phyloP scores from a whole-genome alignment of 1,284 basidiomycete genomes.

The Cutaneotrichosporon curvatum region DNA sequence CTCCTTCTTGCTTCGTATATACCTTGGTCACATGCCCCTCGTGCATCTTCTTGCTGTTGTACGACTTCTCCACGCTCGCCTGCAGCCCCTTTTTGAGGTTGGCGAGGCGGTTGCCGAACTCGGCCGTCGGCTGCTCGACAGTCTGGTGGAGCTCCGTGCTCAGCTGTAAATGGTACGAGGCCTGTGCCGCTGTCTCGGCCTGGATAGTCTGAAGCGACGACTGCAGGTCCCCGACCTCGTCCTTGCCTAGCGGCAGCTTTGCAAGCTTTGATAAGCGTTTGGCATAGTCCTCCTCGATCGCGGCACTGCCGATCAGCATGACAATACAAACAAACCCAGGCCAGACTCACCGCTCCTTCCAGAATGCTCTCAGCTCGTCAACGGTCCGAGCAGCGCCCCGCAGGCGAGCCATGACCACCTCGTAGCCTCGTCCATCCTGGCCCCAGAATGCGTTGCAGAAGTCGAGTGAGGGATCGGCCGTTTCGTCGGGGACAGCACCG shows the following conservation, averaged over 20 bases:
- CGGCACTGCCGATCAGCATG: slow-evolving; percentile 23
- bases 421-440: slow-evolving; percentile 73
- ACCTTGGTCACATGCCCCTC: slow-evolving; percentile 72
- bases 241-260: slow-evolving; percentile 67
- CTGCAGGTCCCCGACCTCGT: slow-evolving; percentile 85
- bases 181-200: slow-evolving; percentile 74
- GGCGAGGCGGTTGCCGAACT: slow-evolving; percentile 61
- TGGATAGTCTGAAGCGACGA: slow-evolving; percentile 69
- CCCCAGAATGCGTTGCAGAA: slow-evolving; percentile 99
- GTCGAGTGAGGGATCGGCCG: slow-evolving; percentile 52
- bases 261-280: slow-evolving; percentile 77
- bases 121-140: slow-evolving; percentile 60
- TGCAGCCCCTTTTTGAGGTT: slow-evolving; percentile 65
- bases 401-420: slow-evolving; percentile 82
- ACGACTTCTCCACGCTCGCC: slow-evolving; percentile 72
- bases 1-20: not conserved
- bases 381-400: slow-evolving; percentile 75
- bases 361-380: slow-evolving; percentile 77
- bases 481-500: slow-evolving; percentile 20
- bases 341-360: slow-evolving; percentile 72
- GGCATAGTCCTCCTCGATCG: slow-evolving; percentile 87
- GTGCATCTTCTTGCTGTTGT: slow-evolving; percentile 75
- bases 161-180: slow-evolving; percentile 52
- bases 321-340: too few species aligned
- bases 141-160: slow-evolving; percentile 69